Percentiles rank a stretch among this genome's conserved stretches.
phyloP scores from a whole-genome alignment of 306 rosid genomes.

The Astragalus glycyphyllos region DNA sequence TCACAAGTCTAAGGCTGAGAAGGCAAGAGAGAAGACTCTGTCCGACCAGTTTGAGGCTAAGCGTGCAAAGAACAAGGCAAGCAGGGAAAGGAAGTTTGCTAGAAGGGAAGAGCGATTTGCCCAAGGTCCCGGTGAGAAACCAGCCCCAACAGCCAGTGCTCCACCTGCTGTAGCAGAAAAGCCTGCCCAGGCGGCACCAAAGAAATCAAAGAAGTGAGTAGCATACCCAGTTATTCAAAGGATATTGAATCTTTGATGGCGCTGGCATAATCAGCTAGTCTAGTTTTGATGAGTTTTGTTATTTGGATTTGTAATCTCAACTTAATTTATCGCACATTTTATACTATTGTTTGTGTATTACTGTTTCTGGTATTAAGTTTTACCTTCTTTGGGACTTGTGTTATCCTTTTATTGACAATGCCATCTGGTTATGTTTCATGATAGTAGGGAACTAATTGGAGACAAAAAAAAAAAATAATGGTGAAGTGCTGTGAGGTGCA shows the following conservation, averaged over 20 bases:
- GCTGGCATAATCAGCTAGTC: neutral
- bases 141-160: conserved; percentile 48
- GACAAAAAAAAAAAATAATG: too few relatives aligned
- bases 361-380: neutral
- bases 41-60: conserved; percentile 56
- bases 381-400: neutral
- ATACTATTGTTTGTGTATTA: neutral
- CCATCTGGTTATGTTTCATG: too few relatives aligned
- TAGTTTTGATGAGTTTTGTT: conserved; percentile 1
- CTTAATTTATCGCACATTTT: neutral
- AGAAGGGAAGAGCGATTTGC: conserved; percentile 52
- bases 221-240: neutral
- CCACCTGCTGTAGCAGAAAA: conserved; percentile 46
- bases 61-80: conserved; percentile 56
- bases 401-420: neutral
- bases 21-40: conserved; percentile 53
- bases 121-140: conserved; percentile 73
- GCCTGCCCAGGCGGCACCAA: conserved; percentile 55
- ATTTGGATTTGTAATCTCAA: conserved; percentile 22
- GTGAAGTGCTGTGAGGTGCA: too few relatives aligned
- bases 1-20: conserved; percentile 55
- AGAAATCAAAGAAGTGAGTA: conserved; percentile 72
- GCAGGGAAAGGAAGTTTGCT: conserved; percentile 56
- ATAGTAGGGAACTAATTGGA: too few relatives aligned
- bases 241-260: neutral